A percentile compares a stretch with the other conserved stretches of the same genome.
Evolutionary conservation across 1,139 yeast species (phyloP).

Genomic region (Kazachstania sp.): DNA sequence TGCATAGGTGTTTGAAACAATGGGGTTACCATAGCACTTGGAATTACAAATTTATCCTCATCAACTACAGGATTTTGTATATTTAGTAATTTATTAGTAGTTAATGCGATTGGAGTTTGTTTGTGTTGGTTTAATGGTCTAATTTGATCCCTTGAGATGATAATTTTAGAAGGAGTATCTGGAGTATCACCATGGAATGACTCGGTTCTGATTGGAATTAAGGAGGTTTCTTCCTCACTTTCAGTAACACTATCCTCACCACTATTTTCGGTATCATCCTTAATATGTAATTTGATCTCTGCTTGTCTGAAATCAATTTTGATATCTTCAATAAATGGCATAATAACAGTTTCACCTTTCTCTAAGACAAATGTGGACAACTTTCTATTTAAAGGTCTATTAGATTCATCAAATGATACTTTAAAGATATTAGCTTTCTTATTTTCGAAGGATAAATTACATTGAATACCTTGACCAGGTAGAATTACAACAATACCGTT

Average conservation of each 20-base stretch:
- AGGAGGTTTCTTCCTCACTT: conserved; percentile 31
- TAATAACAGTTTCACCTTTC: conserved; percentile 44
- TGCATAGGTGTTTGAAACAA: background rate
- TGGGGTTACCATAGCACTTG: background rate
- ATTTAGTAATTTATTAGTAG: too few relatives aligned
- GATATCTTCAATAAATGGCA: conserved; percentile 49
- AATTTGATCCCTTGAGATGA: too few relatives aligned
- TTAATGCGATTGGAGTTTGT: too few relatives aligned
- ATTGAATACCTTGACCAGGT: conserved; percentile 20
- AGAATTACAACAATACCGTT: conserved; percentile 32
- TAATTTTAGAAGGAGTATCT: background rate
- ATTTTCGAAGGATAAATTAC: conserved; percentile 18
- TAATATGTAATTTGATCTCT: conserved; percentile 7
- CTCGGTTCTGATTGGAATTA: conserved; percentile 17
- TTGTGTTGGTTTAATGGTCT: too few relatives aligned
- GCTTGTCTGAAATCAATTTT: conserved; percentile 46
- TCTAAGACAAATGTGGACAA: conserved; percentile 49
- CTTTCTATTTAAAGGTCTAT: conserved; percentile 5
- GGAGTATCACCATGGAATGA: conserved; percentile 10
- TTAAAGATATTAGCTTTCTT: conserved; percentile 1
- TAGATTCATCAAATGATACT: background rate
- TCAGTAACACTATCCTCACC: conserved; percentile 27
- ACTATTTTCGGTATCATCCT: conserved; percentile 14
- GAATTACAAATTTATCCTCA: background rate
- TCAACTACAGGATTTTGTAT: conserved; percentile 3